phyloP scores from a whole-genome alignment of 2,329 filamentous ascomycete species.

The Zelopaecilomyces penicillatus region DNA sequence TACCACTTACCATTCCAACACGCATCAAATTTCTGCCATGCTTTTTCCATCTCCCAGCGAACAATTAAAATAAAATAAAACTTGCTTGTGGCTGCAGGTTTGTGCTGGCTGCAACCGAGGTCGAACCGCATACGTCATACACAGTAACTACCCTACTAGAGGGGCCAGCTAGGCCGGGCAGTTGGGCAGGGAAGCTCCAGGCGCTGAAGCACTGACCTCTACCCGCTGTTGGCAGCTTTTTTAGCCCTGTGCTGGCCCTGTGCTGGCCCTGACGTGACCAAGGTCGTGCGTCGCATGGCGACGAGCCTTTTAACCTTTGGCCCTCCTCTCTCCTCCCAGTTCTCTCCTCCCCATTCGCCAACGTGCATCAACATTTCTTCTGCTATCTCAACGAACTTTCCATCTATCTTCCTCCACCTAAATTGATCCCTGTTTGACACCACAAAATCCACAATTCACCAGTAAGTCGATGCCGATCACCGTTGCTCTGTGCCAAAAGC shows the following conservation, averaged over 20 bases:
- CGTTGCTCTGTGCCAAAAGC: background rate
- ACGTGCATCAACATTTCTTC: background rate
- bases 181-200: conserved; percentile 1
- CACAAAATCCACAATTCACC: background rate
- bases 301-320: background rate
- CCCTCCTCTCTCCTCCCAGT: background rate
- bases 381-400: background rate
- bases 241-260: too few species aligned
- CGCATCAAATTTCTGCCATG: background rate
- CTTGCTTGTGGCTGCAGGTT: conserved; percentile 11
- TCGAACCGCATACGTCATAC: conserved; percentile 21
- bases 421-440: too few species aligned
- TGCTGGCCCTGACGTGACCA: conserved; percentile 5
- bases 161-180: background rate
- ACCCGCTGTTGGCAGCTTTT: background rate
- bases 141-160: conserved; percentile 5
- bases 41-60: background rate
- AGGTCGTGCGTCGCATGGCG: conserved; percentile 6
- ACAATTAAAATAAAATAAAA: conserved; percentile 8
- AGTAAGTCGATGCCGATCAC: background rate
- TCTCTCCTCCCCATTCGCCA: background rate
- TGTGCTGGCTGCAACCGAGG: conserved; percentile 7
- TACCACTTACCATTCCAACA: too few species aligned
- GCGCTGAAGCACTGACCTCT: background rate
- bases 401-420: background rate